A percentile compares a stretch with the other conserved stretches of the same genome.
phyloP scores from a whole-genome alignment of 2,329 filamentous ascomycete species.

The Periconia sp. region DNA sequence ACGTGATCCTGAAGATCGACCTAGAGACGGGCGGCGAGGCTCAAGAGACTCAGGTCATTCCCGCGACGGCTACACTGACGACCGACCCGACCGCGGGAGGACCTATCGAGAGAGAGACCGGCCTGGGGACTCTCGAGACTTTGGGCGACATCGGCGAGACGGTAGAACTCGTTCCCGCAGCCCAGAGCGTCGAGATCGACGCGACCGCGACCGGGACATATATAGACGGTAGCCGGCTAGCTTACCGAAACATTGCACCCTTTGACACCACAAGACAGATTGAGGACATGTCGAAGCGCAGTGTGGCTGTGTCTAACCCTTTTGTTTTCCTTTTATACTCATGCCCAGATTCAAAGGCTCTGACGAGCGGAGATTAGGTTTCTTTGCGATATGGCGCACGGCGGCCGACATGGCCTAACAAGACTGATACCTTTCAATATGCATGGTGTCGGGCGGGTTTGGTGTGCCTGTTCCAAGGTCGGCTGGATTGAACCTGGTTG shows the following conservation, averaged over 20 bases:
- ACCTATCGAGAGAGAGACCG: constrained; percentile 32
- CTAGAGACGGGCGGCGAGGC: constrained; percentile 32
- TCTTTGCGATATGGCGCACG: constrained; percentile 4
- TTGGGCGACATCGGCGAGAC: constrained; percentile 35
- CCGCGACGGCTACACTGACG: constrained; percentile 35
- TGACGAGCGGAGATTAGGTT: too few species aligned
- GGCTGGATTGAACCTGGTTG: neutral
- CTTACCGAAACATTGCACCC: too few species aligned
- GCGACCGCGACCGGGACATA: constrained; percentile 36
- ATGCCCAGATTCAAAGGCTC: too few species aligned
- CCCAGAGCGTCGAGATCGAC: constrained; percentile 37
- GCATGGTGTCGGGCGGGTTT: constrained; percentile 11
- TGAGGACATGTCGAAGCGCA: too few species aligned
- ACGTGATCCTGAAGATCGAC: constrained; percentile 42
- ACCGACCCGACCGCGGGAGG: constrained; percentile 35
- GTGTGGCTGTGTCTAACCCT: too few species aligned
- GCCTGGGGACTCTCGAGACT: constrained; percentile 27
- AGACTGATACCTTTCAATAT: constrained; percentile 7
- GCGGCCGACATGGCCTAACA: neutral
- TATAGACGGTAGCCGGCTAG: constrained; percentile 29
- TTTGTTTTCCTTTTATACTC: neutral
- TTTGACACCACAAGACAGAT: too few species aligned
- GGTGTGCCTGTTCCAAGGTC: neutral
- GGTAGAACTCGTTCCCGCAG: constrained; percentile 42
- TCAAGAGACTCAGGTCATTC: constrained; percentile 44